Conservation (phyloP, 2,329 filamentous ascomycete genomes). For the Phialocephala sp. region DNA sequence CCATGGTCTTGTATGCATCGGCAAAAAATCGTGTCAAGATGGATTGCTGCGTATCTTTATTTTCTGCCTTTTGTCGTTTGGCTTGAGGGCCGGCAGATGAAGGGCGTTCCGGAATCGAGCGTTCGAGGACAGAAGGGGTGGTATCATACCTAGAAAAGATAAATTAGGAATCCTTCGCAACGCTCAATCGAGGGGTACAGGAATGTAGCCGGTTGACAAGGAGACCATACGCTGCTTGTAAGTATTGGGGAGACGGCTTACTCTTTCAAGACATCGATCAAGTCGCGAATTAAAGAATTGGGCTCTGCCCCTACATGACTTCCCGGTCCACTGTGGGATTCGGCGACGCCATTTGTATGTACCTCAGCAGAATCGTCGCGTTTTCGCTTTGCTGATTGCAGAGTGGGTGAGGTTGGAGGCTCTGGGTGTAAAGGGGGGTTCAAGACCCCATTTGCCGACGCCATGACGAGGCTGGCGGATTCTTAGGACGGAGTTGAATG, state of each 20-base stretch:
- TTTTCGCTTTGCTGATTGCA: conserved; percentile 60
- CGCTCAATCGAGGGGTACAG: neutral
- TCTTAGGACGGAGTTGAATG: neutral
- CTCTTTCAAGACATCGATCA: conserved; percentile 51
- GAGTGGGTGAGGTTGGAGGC: conserved; percentile 35
- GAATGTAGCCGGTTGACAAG: neutral
- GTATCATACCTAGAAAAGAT: conserved; percentile 57
- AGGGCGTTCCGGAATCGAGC: conserved; percentile 53
- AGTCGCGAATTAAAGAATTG: conserved; percentile 48
- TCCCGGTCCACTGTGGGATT: conserved; percentile 32
- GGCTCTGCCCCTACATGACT: conserved; percentile 40
- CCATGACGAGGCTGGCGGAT: conserved; percentile 37
- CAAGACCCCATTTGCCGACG: conserved; percentile 49
- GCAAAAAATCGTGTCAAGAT: conserved; percentile 42
- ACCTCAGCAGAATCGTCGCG: conserved; percentile 56
- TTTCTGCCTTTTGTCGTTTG: conserved; percentile 65
- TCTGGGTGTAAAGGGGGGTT: conserved; percentile 44
- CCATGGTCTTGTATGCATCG: conserved; percentile 63
- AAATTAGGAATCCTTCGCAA: conserved; percentile 13
- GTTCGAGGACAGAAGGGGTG: conserved; percentile 59
- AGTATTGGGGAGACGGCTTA: conserved; percentile 40
- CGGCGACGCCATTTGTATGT: conserved; percentile 36
- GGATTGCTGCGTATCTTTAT: conserved; percentile 48
- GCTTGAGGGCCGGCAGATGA: conserved; percentile 57
- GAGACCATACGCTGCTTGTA: conserved; percentile 29